Conservation (phyloP, 306 rosid genomes). For the Gynostemma pentaphyllum region DNA sequence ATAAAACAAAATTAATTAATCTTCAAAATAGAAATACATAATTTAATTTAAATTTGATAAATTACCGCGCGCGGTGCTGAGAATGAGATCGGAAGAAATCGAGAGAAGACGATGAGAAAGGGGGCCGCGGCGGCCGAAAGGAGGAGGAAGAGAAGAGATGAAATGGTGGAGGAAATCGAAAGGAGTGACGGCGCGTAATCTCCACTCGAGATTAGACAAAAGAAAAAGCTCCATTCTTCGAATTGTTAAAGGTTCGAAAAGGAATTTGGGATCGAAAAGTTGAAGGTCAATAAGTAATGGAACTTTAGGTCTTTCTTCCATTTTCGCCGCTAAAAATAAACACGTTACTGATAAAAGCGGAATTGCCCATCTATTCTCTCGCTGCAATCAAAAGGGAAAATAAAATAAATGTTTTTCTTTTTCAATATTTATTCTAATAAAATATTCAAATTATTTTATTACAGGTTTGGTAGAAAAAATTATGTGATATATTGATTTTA, state of each 20-base stretch:
- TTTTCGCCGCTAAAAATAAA: slow-evolving; percentile 68
- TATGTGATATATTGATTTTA: no score
- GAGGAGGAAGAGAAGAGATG: slow-evolving; percentile 33
- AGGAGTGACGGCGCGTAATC: slow-evolving; percentile 62
- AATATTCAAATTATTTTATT: no score
- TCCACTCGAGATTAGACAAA: slow-evolving; percentile 48
- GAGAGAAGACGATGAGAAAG: background rate
- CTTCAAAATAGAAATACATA: no score
- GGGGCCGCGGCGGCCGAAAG: background rate
- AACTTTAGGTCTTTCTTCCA: slow-evolving; percentile 50
- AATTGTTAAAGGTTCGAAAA: slow-evolving; percentile 47
- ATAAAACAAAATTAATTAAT: background rate
- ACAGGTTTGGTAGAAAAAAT: no score
- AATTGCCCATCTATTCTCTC: slow-evolving; percentile 39
- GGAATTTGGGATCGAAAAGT: slow-evolving; percentile 31
- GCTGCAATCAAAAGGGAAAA: no score
- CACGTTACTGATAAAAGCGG: slow-evolving; percentile 73
- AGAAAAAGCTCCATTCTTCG: slow-evolving; percentile 64
- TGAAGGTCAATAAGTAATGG: slow-evolving; percentile 54
- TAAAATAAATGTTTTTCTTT: no score
- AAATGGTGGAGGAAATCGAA: slow-evolving; percentile 48
- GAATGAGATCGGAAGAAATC: slow-evolving; percentile 34
- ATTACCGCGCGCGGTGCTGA: slow-evolving; percentile 46
- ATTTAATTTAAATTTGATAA: no score
- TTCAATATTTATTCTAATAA: no score